A percentile compares a stretch with the other conserved stretches of the same genome.
These are phyloP conservation scores for Stipa capillata DNA, from an alignment of 176 grass and related monocot genomes.

Conservation along the genomic window DNA sequence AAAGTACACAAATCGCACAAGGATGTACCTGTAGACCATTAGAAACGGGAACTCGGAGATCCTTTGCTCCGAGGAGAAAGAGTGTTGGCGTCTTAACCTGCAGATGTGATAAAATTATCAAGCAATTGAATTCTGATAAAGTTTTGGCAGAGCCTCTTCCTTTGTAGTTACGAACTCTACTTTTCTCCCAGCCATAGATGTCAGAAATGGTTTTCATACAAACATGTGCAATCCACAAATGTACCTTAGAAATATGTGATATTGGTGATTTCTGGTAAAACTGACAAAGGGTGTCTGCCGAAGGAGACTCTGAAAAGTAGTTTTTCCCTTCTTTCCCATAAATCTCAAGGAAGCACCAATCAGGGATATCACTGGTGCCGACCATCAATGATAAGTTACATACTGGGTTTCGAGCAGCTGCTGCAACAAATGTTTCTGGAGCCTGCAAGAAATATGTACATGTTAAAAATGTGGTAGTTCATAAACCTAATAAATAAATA, in stretches of 20 bases:
- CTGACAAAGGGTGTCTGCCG: constrained; percentile 33
- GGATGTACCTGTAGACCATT: constrained; percentile 76
- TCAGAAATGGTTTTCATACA: neutral
- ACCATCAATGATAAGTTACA: constrained; percentile 77
- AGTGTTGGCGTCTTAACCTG: constrained; percentile 62
- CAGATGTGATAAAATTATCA: constrained; percentile 2
- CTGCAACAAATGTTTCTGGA: constrained; percentile 70
- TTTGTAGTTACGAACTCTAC: neutral
- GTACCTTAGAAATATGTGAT: constrained; percentile 74
- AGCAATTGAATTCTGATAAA: neutral
- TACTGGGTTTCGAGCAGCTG: constrained; percentile 65
- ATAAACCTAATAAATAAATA: neutral
- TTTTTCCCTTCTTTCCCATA: constrained; percentile 74
- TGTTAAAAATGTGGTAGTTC: neutral
- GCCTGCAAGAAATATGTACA: constrained; percentile 35
- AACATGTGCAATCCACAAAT: constrained; percentile 13
- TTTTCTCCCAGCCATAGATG: neutral
- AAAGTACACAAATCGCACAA: neutral
- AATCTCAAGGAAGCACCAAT: constrained; percentile 66
- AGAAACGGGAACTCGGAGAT: constrained; percentile 86
- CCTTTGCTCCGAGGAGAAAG: constrained; percentile 76
- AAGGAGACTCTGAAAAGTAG: constrained; percentile 53
- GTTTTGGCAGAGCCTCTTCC: neutral
- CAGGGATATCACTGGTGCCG: constrained; percentile 73
- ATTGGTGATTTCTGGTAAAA: constrained; percentile 70